Base-by-base conservation (phyloP, 805 yeast genomes). In the Ogataea allantospora region DNA sequence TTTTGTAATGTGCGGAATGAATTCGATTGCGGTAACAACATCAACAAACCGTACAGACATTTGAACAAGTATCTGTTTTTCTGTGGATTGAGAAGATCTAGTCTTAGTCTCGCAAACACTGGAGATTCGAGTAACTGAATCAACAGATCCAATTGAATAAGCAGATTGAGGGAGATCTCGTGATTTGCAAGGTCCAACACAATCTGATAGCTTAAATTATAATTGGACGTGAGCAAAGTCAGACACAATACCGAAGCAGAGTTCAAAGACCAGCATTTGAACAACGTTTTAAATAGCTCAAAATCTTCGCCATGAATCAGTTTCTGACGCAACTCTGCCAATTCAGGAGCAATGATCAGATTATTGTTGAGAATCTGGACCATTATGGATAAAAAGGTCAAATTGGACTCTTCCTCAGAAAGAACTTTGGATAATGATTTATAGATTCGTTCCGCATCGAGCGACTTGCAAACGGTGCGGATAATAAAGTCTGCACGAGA, bases 61-160 rank as follows among this genome's bases (percentile, higher is more conserved):
- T 88, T 87, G 69, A 83, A 86, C 22, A 93, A 65, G 53, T 74
- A 84, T 1, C 95, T 95, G 55, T 84, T 74, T 46, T 74, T 77
- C 32, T 81, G 86, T 1, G 96, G 96, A 54, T 87, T 95, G 31
- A 93, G 66, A n/a, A 93, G 66, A 60, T 91, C 96, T 38, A 93
- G 66, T 42, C 99, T 74, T 46, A 89, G 70, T 51, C 84, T 80
- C 13, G 95, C 82, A 60, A 93, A 89, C 2, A 88, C 89, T 1
- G 97, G 98, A 2, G 95, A 83, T 60, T 93, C 99, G 11, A 93
- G 67, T 19, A 91, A 65, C 59, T 93, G 98, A 6, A 93, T 95
- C 27, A 93, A 67, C 19, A 88, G 75, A 63, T 93, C 99, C 34
- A 93, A 68, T 54, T 93, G 98, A 1, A 93, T 80, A 35, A 93